A percentile compares a stretch with the other conserved stretches of the same genome.
phyloP scores from a whole-genome alignment of 345 rosid genomes.

The Populus deltoides region DNA sequence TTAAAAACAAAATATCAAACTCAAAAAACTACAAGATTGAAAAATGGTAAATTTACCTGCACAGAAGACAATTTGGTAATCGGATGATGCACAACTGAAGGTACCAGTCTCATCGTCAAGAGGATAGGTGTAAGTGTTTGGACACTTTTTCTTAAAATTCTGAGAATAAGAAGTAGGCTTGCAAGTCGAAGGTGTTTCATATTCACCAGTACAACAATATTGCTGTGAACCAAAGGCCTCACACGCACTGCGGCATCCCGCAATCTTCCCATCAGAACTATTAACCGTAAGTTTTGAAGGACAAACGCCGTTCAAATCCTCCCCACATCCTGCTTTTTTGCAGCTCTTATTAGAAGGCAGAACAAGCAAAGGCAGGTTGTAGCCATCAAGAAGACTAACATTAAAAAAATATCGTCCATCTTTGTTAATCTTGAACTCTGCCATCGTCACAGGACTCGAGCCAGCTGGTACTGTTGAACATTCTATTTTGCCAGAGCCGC shows the following conservation, averaged over 20 bases:
- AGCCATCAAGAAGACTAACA: constrained; percentile 87
- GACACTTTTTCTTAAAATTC: not conserved
- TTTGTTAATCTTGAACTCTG: constrained; percentile 76
- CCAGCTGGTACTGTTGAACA: constrained; percentile 58
- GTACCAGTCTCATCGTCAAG: no score
- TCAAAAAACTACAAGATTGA: no score
- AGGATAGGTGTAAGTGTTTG: no score
- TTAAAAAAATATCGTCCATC: constrained; percentile 69
- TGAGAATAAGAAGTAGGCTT: constrained; percentile 16
- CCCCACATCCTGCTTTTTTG: constrained; percentile 62
- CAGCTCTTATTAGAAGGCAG: constrained; percentile 65
- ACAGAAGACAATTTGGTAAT: no score
- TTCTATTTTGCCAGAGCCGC: constrained; percentile 68
- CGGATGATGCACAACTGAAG: no score
- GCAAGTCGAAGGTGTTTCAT: constrained; percentile 61
- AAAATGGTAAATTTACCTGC: no score
- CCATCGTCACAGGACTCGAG: constrained; percentile 76
- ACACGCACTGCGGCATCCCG: constrained; percentile 92
- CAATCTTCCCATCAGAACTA: constrained; percentile 36
- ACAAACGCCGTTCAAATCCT: constrained; percentile 65
- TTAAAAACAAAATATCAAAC: no score
- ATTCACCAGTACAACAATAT: constrained; percentile 78
- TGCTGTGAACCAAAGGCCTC: constrained; percentile 67
- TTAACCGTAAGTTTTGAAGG: constrained; percentile 71
- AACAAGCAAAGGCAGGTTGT: constrained; percentile 77